These are phyloP conservation scores for Allium sativum DNA, from an alignment of 106 monocot species.

Conservation along the genomic window DNA sequence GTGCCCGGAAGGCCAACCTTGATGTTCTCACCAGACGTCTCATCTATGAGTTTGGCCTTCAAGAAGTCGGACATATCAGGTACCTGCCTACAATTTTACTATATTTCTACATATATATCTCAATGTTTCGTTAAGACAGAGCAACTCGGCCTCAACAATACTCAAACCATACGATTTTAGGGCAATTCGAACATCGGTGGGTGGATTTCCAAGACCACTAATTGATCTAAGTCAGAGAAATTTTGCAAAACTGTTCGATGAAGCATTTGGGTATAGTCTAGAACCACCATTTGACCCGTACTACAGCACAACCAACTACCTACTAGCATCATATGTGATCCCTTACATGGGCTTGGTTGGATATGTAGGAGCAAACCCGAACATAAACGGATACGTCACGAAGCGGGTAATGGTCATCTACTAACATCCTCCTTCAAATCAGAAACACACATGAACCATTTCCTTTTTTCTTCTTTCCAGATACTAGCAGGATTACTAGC, in stretches of 20 bases:
- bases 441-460: background rate
- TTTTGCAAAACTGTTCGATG: slow-evolving; percentile 37
- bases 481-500: slow-evolving; percentile 33
- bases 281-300: slow-evolving; percentile 55
- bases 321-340: slow-evolving; percentile 37
- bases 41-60: slow-evolving; percentile 26
- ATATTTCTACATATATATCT: background rate
- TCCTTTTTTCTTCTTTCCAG: slow-evolving; percentile 3
- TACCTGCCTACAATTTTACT: background rate
- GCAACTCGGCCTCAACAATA: background rate
- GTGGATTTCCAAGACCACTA: slow-evolving; percentile 33
- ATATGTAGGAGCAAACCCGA: slow-evolving; percentile 34
- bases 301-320: slow-evolving; percentile 28
- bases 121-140: too few relatives aligned
- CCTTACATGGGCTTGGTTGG: slow-evolving; percentile 45
- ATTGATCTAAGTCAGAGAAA: slow-evolving; percentile 31
- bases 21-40: slow-evolving; percentile 7
- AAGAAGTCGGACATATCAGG: slow-evolving; percentile 48
- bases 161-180: slow-evolving; percentile 2
- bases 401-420: slow-evolving; percentile 18
- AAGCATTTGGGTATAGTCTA: slow-evolving; percentile 31
- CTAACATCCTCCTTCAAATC: background rate
- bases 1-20: slow-evolving; percentile 27
- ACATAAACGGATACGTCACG: slow-evolving; percentile 29
- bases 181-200: slow-evolving; percentile 31